phyloP scores from a whole-genome alignment of 1,284 basidiomycete species.

The Puccinia horiana region DNA sequence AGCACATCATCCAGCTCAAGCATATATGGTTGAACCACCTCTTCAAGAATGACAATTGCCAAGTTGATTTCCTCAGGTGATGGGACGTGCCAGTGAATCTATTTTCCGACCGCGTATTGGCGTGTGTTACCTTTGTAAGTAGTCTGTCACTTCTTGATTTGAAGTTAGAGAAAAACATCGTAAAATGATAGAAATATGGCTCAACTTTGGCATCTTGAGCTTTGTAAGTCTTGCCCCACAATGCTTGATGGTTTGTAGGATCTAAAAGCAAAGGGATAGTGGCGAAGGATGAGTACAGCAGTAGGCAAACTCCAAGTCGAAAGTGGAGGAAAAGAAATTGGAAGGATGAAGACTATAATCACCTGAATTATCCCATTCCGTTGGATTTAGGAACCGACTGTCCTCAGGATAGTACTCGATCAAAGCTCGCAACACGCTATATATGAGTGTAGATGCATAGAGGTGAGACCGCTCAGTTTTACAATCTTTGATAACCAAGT shows the following conservation, averaged over 20 bases:
- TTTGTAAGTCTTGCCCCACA: conserved; percentile 83
- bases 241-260: conserved; percentile 72
- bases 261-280: conserved; percentile 60
- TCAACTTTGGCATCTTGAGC: conserved; percentile 69
- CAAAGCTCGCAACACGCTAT: conserved; percentile 75
- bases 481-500: conserved; percentile 73
- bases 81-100: conserved; percentile 84
- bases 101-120: neutral
- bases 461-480: conserved; percentile 88
- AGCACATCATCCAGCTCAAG: conserved; percentile 69
- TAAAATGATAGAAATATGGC: neutral
- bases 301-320: neutral
- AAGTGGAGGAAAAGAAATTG: neutral
- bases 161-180: neutral
- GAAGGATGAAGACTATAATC: conserved; percentile 51
- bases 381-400: conserved; percentile 77
- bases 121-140: neutral
- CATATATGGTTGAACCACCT: conserved; percentile 69
- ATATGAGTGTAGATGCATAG: conserved; percentile 75
- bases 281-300: neutral
- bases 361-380: conserved; percentile 79
- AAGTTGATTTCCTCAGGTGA: conserved; percentile 75
- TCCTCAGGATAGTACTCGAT: conserved; percentile 78
- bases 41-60: conserved; percentile 74
- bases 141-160: neutral